Evolutionary conservation across 2,329 filamentous ascomycete species (phyloP), one percentile per base, ranked within the genome.

Genomic region (Domatiomyces catenatus): DNA sequence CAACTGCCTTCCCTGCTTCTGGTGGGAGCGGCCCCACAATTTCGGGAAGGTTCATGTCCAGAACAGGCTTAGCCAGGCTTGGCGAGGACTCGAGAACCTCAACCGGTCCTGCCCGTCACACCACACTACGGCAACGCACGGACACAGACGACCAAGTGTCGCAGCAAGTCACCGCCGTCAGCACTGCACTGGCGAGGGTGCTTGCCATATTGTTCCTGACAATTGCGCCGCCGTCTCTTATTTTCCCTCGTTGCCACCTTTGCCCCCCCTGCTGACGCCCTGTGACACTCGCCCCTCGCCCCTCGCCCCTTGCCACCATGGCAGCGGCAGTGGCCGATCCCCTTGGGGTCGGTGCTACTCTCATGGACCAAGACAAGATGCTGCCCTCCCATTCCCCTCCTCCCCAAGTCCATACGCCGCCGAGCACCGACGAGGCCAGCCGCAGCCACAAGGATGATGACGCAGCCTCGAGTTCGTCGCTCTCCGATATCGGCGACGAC

Each of bases 381-480:
- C 42, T 47, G 15, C 49, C 51, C 42, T 45, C 50, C 24, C 39
- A 56, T 20, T 42, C 53, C 22, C 49, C 48, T 20, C 50, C 49
- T 22, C 50, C 53, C 48, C 55, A 58, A 51, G 55, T 60, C 36
- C 56, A 58, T 44, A 60, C 57, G 48, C 58, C 58, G 48, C 58
- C 58, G 17, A 58, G 54, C 12, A 60, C 57, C 28, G 57, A 60
- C 53, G 57, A 59, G 49, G 56, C 50, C 15, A 60, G 58, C 51
- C 58, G 69, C 58, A 71, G 70, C 56, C 65, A 69, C 52, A 64
- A 60, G 48, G 65, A 66, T 45, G 67, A 68, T 53, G 66, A 64
- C 24, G 64, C 67, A 36, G 63, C 64, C 52, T 57, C 57, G 39
- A 56, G 54, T 54, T 49, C 48, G 10, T 49, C 48, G 19, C 52